Evolutionary conservation across 306 rosid species (phyloP).

Genomic region (Fagus crenata): DNA sequence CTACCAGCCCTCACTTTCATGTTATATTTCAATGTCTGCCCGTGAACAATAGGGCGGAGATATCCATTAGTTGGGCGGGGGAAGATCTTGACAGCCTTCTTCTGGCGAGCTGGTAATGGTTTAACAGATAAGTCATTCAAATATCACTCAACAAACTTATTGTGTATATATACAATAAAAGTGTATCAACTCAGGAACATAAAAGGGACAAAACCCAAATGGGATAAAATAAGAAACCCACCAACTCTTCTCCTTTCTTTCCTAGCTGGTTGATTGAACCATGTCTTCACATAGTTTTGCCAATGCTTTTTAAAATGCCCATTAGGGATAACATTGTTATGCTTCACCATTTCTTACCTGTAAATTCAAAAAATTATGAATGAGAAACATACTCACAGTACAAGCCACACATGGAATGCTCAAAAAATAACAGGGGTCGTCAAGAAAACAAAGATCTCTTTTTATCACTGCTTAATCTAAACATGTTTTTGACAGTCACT

Average conservation of each 20-base stretch:
- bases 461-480: not conserved
- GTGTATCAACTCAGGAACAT: not conserved
- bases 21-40: constrained; percentile 59
- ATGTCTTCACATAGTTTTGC: constrained; percentile 62
- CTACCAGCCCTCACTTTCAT: constrained; percentile 64
- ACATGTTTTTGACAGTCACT: not conserved
- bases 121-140: not conserved
- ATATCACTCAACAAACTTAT: not conserved
- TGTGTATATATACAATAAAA: not conserved
- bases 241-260: constrained; percentile 56
- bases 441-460: not conserved
- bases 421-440: not conserved
- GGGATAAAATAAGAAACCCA: constrained; percentile 4
- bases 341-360: constrained; percentile 58
- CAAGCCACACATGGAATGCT: not conserved
- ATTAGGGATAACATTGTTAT: constrained; percentile 57
- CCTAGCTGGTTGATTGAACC: constrained; percentile 67
- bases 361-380: not conserved
- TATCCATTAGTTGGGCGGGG: constrained; percentile 60
- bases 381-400: not conserved
- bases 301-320: constrained; percentile 58
- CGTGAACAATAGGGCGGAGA: constrained; percentile 58
- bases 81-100: constrained; percentile 55
- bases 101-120: constrained; percentile 45
- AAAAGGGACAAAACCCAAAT: not conserved